A percentile compares a stretch with the other conserved stretches of the same genome.
Evolutionary conservation across 75 land plant genomes (phyloP).

Genomic region (Pseudotsuga menziesii): DNA sequence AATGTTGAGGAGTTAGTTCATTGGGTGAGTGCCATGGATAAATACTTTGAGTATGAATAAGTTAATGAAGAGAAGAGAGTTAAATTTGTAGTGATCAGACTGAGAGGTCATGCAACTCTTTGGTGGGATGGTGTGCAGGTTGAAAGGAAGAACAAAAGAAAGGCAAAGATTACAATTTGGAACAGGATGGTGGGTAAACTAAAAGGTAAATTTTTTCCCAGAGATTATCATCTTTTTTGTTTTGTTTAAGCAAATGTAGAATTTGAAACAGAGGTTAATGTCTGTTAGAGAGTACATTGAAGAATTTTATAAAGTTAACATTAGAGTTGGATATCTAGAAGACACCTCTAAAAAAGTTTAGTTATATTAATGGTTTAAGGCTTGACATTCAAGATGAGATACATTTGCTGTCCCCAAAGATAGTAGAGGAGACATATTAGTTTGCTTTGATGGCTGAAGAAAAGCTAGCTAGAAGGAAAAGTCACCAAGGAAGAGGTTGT

Average conservation of each 20-base stretch:
- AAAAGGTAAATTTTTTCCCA: too few species aligned
- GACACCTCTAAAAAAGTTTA: not conserved
- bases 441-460: not conserved
- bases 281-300: not conserved
- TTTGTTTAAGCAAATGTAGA: not conserved
- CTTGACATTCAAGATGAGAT: not conserved
- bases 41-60: too few species aligned
- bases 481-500: not conserved
- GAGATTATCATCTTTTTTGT: too few species aligned
- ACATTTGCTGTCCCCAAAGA: not conserved
- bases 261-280: not conserved
- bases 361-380: not conserved
- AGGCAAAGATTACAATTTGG: too few species aligned
- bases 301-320: not conserved
- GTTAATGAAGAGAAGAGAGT: too few species aligned
- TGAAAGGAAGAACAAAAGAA: too few species aligned
- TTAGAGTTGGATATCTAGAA: not conserved
- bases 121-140: too few species aligned
- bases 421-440: not conserved
- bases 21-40: too few species aligned
- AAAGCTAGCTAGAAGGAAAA: not conserved
- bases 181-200: too few species aligned
- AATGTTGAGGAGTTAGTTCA: too few species aligned
- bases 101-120: too few species aligned
- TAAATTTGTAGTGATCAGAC: too few species aligned